Base-by-base conservation (phyloP, 257 asterid genomes). In the Anisodus acutangulus region DNA sequence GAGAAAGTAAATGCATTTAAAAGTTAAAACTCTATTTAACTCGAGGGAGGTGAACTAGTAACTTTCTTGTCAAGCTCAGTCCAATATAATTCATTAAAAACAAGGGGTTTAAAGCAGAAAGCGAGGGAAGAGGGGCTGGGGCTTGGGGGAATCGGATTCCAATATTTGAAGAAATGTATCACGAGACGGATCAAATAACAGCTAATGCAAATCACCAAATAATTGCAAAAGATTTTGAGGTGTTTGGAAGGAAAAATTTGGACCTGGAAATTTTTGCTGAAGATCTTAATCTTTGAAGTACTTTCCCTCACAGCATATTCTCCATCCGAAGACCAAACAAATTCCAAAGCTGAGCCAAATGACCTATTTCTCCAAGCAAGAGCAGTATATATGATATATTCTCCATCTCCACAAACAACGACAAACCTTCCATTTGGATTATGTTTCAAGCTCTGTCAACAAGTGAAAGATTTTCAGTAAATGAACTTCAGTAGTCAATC, bases 241-340 rank as follows among this genome's bases (percentile, higher is more conserved):
- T 6, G n/a, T 49, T 76, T 53, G 31, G 82, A 26, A 51, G 64
- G 47, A 13, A 7, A 41, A 69, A 59, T 64, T 85, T 87, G 76
- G 80, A 95, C 99, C 98, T 90, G 86, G 68, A 94, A 94, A 89
- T 84, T 93, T 91, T 95, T 95, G 83, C 92, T 91, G 84, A 91
- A 94, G 82, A 94, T 91, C 92, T 95, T 97, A 82, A 97, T 94
- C 92, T 89, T 97, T 12, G 98, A 92, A 83, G 99, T 93, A 80
- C 98, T 97, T 93, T 97, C 99, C 89, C 98, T 91, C 88, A 97
- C 95, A 89, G 99, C 98, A 93, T 92, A 94, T 90, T 97, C 99
- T 83, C 99, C 98, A 83, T 97, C 99, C 22, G 94, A 84, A 78
- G 99, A 97, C 99, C 99, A 97, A 68, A 95, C 99, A 83, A 97